Evolutionary conservation across 2,329 filamentous ascomycete species (phyloP).

Genomic region (Aspergillus sp.): DNA sequence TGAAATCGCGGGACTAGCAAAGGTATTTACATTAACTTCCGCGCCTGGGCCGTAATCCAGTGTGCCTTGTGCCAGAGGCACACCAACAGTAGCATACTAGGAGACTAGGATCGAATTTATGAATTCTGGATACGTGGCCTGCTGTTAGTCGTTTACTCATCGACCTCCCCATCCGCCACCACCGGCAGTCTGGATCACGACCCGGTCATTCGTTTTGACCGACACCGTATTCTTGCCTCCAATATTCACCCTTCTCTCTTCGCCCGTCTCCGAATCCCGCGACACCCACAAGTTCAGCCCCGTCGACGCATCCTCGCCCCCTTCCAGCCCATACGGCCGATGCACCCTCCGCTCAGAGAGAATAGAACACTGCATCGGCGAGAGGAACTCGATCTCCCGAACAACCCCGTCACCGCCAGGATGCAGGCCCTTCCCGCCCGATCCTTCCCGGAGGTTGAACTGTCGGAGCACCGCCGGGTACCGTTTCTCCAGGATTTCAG

Average conservation of each 20-base stretch:
- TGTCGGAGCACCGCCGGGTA: slow-evolving; percentile 68
- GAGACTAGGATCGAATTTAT: too few relatives aligned
- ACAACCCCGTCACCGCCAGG: slow-evolving; percentile 67
- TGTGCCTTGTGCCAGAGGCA: too few relatives aligned
- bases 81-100: too few relatives aligned
- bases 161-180: slow-evolving; percentile 37
- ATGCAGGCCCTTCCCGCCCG: slow-evolving; percentile 58
- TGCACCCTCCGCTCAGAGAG: slow-evolving; percentile 68
- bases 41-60: too few relatives aligned
- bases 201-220: slow-evolving; percentile 51
- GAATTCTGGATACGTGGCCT: too few relatives aligned
- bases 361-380: slow-evolving; percentile 71
- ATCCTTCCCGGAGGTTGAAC: slow-evolving; percentile 58
- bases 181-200: slow-evolving; percentile 52
- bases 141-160: too few relatives aligned
- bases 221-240: slow-evolving; percentile 55
- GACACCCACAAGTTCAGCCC: slow-evolving; percentile 85
- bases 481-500: slow-evolving; percentile 69
- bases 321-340: slow-evolving; percentile 71
- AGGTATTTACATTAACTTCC: too few relatives aligned
- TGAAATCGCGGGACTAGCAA: too few relatives aligned
- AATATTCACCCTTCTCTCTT: slow-evolving; percentile 47
- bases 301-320: slow-evolving; percentile 67
- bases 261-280: slow-evolving; percentile 50
- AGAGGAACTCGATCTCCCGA: slow-evolving; percentile 74